A percentile compares a stretch with the other conserved stretches of the same genome.
Evolutionary conservation across 1,139 yeast species (phyloP).

Genomic region (Yamadazyma epiphylla): DNA sequence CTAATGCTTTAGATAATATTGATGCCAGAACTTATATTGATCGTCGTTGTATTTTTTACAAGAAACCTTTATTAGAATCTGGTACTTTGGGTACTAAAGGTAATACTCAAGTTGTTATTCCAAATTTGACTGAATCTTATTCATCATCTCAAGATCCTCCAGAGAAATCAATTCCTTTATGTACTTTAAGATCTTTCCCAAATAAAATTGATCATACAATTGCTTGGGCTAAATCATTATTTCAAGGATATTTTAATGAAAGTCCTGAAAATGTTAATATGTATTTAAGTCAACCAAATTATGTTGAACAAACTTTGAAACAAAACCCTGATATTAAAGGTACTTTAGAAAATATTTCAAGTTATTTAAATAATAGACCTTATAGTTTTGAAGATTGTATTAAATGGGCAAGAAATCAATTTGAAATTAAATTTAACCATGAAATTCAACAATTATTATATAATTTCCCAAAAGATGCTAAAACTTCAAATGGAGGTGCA

Average conservation of each 20-base stretch:
- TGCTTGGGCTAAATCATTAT: conserved; percentile 97
- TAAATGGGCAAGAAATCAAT: conserved; percentile 89
- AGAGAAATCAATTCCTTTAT: conserved; percentile 92
- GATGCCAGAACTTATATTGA: conserved; percentile 98
- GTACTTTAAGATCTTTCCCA: conserved; percentile 96
- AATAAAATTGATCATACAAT: conserved; percentile 97
- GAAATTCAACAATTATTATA: conserved; percentile 86
- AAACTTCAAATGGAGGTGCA: conserved; percentile 85
- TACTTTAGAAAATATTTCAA: conserved; percentile 72
- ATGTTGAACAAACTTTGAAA: conserved; percentile 84
- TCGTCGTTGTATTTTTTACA: conserved; percentile 90
- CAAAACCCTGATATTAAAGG: conserved; percentile 91
- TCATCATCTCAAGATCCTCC: conserved; percentile 98
- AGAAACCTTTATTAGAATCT: conserved; percentile 87
- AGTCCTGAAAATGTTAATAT: conserved; percentile 90
- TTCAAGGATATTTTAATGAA: conserved; percentile 90
- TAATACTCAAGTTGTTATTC: conserved; percentile 94
- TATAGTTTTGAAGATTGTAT: conserved; percentile 90
- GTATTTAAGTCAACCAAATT: conserved; percentile 88
- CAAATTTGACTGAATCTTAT: conserved; percentile 89
- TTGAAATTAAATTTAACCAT: conserved; percentile 77
- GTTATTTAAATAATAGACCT: conserved; percentile 76
- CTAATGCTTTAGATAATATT: conserved; percentile 94
- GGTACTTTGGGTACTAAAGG: conserved; percentile 99
- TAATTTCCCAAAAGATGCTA: conserved; percentile 93